Conservation (phyloP, 73 alveolate species). For the Paramecium caudatum region DNA sequence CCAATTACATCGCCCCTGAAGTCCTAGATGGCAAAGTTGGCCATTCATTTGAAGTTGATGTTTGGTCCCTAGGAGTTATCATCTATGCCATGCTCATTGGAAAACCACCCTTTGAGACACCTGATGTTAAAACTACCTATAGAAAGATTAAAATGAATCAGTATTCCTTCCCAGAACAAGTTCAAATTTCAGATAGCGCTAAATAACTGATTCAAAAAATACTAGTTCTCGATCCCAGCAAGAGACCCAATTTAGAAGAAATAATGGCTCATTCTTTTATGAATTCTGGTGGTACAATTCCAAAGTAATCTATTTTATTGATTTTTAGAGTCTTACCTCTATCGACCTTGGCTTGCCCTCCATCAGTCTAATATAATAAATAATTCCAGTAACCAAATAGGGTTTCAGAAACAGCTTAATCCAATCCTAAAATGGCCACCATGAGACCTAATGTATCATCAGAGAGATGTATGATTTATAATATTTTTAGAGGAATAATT, state of each 20-base stretch:
- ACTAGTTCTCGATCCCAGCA: slow-evolving; percentile 88
- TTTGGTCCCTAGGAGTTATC: slow-evolving; percentile 91
- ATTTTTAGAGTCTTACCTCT: slow-evolving; percentile 86
- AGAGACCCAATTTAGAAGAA: slow-evolving; percentile 80
- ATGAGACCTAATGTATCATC: slow-evolving; percentile 30
- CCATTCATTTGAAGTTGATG: slow-evolving; percentile 89
- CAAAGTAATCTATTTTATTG: slow-evolving; percentile 76
- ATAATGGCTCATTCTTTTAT: slow-evolving; percentile 78
- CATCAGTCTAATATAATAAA: slow-evolving; percentile 90
- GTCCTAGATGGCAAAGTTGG: slow-evolving; percentile 83
- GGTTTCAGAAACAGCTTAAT: slow-evolving; percentile 19
- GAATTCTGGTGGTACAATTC: slow-evolving; percentile 88
- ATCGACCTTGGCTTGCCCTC: slow-evolving; percentile 96
- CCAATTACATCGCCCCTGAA: slow-evolving; percentile 96
- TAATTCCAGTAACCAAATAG: slow-evolving; percentile 79
- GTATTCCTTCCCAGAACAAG: slow-evolving; percentile 94
- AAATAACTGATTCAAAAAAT: slow-evolving; percentile 89
- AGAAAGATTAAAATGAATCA: slow-evolving; percentile 89
- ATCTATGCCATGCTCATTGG: slow-evolving; percentile 84
- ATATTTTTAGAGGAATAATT: slow-evolving; percentile 35
- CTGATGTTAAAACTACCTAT: slow-evolving; percentile 94
- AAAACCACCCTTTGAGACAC: slow-evolving; percentile 95
- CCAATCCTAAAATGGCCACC: slow-evolving; percentile 34
- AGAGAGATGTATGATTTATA: background rate
- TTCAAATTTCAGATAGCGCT: slow-evolving; percentile 92